These are phyloP conservation scores for Aechmea fasciata DNA, from an alignment of 176 grass and related monocot species.

Conservation along the genomic window DNA sequence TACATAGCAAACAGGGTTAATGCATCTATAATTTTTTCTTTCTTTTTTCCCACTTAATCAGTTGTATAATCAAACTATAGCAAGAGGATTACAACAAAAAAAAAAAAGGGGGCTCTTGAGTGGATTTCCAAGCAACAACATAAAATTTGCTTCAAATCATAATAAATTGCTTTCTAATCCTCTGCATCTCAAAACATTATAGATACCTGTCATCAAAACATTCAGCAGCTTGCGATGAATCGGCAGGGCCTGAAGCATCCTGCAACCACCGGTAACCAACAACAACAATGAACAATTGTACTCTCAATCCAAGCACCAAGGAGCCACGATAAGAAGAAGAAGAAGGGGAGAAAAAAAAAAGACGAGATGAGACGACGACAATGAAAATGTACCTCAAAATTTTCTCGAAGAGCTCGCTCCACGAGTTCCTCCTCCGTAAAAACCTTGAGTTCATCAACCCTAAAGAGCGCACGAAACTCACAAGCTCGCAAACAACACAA, in stretches of 20 bases:
- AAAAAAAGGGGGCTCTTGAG: background rate
- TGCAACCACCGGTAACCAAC: constrained; percentile 6
- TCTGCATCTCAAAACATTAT: background rate
- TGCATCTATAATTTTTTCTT: too few species aligned
- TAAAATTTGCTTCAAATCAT: background rate
- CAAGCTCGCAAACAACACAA: background rate
- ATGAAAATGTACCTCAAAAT: constrained; percentile 38
- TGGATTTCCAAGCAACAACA: background rate
- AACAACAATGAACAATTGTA: constrained; percentile 8
- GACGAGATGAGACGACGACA: background rate
- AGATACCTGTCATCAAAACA: constrained; percentile 27
- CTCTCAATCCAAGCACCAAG: background rate
- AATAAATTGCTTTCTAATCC: too few species aligned
- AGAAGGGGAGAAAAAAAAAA: background rate
- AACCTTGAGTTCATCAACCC: constrained; percentile 71
- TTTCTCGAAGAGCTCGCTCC: constrained; percentile 53
- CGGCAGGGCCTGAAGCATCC: constrained; percentile 16
- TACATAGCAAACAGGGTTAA: too few species aligned
- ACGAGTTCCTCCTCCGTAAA: constrained; percentile 73
- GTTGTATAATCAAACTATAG: too few species aligned
- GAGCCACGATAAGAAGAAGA: background rate
- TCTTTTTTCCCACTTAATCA: too few species aligned
- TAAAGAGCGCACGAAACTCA: constrained; percentile 8
- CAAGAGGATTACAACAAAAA: too few species aligned
- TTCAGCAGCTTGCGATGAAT: constrained; percentile 3